Evolutionary conservation across 2,329 filamentous ascomycete genomes (phyloP), one percentile per base, ranked within the genome.

Genomic region (Gaeumannomyces sp.): DNA sequence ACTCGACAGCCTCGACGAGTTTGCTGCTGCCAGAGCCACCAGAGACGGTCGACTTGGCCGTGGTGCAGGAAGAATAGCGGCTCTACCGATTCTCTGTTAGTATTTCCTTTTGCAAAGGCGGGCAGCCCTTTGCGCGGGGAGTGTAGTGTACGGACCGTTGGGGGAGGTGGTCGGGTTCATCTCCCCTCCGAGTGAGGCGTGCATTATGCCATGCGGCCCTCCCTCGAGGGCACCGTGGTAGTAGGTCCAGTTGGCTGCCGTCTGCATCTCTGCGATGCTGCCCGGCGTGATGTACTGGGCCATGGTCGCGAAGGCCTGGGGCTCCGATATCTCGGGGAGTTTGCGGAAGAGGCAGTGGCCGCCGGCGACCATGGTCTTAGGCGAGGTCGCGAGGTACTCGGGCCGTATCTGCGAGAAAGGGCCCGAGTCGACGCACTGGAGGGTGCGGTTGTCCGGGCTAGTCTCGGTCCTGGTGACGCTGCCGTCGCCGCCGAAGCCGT

Each of bases 371-470:
- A 74, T n/a, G 56, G 56, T 58, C 65, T 33, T 59, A 45, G 25
- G 59, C 66, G n/a, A 70, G 71, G 28, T 75, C 71, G 64, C 72
- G 69, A 29, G 63, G 70, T 57, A 77, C 67, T 68, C 75, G 74
- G 64, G 74, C 72, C 6, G 76, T 70, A 78, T 74, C 67, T 78
- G 72, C 35, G 71, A 72, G n/a, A 85, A 78, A 1, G 84, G 84
- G 0, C 83, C 83, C 0, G 74, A 76, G 19, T 71, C 75, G 3
- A 87, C 75, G 70, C 84, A 58, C 13, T 58, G 10, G 56, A 87
- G 29, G 84, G 84, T 53, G 85, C 84, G 5, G 85, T 85, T 2
- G 74, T 75, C 8, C 82, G 84, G 0, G 81, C 75, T 0, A 80
- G 78, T 14, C 82, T 68, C 33, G 66, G 66, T 33, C 72, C 56